These are phyloP conservation scores for Zangia roseola DNA, from an alignment of 768 basidiomycete species.

Conservation along the genomic window DNA sequence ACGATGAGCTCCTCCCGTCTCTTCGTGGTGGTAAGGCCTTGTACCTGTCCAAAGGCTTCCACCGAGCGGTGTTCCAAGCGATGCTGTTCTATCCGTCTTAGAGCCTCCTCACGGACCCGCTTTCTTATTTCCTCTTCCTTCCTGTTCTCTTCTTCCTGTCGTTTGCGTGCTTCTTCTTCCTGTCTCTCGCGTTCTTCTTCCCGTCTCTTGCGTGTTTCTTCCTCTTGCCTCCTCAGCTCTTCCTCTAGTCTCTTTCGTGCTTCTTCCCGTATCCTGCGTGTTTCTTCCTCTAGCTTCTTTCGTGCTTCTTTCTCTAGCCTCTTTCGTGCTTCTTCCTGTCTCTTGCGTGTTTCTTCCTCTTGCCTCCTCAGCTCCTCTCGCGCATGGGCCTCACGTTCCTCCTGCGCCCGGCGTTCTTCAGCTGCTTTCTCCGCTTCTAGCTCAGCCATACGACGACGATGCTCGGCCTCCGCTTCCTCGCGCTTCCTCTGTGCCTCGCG, in stretches of 20 bases:
- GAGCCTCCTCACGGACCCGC: too few species aligned
- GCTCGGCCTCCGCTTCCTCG: slow-evolving; percentile 41
- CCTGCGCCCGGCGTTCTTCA: not conserved
- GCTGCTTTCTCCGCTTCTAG: slow-evolving; percentile 30
- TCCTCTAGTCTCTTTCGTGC: slow-evolving; percentile 20
- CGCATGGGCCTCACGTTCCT: not conserved
- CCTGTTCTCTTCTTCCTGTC: not conserved
- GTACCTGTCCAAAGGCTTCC: too few species aligned
- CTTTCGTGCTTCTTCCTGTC: not conserved
- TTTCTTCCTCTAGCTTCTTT: not conserved
- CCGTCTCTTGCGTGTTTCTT: not conserved
- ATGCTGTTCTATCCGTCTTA: too few species aligned
- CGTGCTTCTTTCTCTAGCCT: not conserved
- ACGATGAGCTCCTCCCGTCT: too few species aligned
- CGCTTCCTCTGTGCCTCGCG: slow-evolving; percentile 39
- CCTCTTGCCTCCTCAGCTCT: slow-evolving; percentile 7
- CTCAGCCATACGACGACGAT: slow-evolving; percentile 39
- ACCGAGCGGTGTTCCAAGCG: too few species aligned
- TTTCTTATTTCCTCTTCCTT: not conserved
- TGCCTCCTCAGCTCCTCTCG: not conserved
- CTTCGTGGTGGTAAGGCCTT: too few species aligned
- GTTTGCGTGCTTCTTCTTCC: not conserved
- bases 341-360: not conserved
- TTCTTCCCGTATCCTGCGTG: slow-evolving; percentile 41
- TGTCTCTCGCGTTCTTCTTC: not conserved